These are phyloP conservation scores for Chlamydomonas reinhardtii DNA, from an alignment of 163 green algal species.

Conservation along the genomic window DNA sequence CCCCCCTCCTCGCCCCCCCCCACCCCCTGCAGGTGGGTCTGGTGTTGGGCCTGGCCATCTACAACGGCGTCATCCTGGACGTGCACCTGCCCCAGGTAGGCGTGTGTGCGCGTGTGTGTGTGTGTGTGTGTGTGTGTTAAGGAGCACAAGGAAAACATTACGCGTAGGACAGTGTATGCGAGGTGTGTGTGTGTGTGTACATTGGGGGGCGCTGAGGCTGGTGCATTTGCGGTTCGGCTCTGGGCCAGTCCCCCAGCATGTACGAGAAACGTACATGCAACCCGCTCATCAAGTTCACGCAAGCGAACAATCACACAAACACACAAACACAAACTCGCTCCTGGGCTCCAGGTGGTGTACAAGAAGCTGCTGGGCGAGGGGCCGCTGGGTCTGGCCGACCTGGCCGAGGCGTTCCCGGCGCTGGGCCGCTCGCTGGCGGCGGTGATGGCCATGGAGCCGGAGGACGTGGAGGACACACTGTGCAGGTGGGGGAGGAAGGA, in stretches of 20 bases:
- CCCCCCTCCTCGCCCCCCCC: too few relatives aligned
- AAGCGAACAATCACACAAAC: too few relatives aligned
- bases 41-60: constrained; percentile 87
- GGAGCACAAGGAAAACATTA: too few relatives aligned
- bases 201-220: too few relatives aligned
- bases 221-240: neutral
- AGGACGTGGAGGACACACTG: constrained; percentile 82
- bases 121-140: neutral
- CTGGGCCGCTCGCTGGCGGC: constrained; percentile 58
- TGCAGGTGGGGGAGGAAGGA: constrained; percentile 54
- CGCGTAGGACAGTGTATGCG: neutral
- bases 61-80: constrained; percentile 92
- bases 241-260: too few relatives aligned
- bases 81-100: constrained; percentile 81
- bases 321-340: too few relatives aligned
- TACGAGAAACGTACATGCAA: too few relatives aligned
- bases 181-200: neutral
- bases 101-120: neutral
- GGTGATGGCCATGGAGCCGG: constrained; percentile 80
- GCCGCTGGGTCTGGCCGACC: constrained; percentile 69
- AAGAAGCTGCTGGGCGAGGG: constrained; percentile 82
- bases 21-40: constrained; percentile 55
- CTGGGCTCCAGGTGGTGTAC: constrained; percentile 83
- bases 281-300: too few relatives aligned
- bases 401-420: constrained; percentile 75